Evolutionary conservation across 1,284 basidiomycete genomes (phyloP), one percentile per base, ranked within the genome.

Genomic region (Mycosarcoma maydis): DNA sequence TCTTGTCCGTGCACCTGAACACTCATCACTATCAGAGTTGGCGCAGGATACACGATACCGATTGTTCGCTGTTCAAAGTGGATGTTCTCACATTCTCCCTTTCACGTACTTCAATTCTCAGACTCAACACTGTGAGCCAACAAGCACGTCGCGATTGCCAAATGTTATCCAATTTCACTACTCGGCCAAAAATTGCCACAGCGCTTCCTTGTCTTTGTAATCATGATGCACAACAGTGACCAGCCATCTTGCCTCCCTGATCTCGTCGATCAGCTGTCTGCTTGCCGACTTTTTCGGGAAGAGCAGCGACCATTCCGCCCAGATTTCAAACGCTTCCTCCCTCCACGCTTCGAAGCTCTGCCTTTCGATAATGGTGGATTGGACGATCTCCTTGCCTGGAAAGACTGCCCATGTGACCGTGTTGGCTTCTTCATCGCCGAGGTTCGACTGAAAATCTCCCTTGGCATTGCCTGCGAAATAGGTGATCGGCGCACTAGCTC

Each of bases 271-370:
- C 20, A 94, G 79, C 48, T 84, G 84, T 47, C 92, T 86, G 54
- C 93, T 90, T 7, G 86, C 83, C 0, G 93, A 93, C 8, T 83
- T 85, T 2, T 90, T 89, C 1, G 90, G 87, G 80, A 94, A 97
- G 61, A 92, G 89, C 22, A 89, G 87, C 17, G 92, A 90, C 95
- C 96, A 99, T 73, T 95, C 91, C 3, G 87, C 86, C 95, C 95
- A 99, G 67, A 96, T 95, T 8, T 89, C 90, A 80, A 97, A 98
- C 1, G 94, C 95, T 83, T 98, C 96, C 36, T 96, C 92, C 84
- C 88, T 84, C 84, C 84, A 84, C 3, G 83, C 82, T 32, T 78
- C 78, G 80, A 84, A 84, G 22, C 80, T 82, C 49, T 83, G 80
- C 64, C 82, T 80, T 57, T 84, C 84, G 40, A 84, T 84, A 33